These are phyloP conservation scores for Cylindrodendrum hubeiense DNA, from an alignment of 2,329 filamentous ascomycete species.

Conservation along the genomic window DNA sequence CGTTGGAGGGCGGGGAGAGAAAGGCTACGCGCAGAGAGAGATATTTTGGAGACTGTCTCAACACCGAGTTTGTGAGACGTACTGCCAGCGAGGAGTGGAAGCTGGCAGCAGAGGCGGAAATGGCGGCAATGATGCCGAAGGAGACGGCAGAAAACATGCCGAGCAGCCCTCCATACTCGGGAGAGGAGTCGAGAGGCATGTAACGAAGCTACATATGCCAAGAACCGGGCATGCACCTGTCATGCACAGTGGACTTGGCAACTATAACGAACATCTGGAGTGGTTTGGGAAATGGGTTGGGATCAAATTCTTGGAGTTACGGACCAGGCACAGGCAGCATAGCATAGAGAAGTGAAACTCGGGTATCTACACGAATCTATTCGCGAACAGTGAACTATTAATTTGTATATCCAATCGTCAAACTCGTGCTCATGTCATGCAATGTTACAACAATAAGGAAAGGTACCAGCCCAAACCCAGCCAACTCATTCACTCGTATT, in stretches of 20 bases:
- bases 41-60: slow-evolving; percentile 76
- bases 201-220: slow-evolving; percentile 7
- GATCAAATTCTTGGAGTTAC: slow-evolving; percentile 27
- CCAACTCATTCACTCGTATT: background rate
- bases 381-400: slow-evolving; percentile 21
- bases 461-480: slow-evolving; percentile 15
- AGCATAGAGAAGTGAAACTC: slow-evolving; percentile 20
- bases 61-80: slow-evolving; percentile 71
- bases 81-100: slow-evolving; percentile 67
- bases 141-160: slow-evolving; percentile 29
- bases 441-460: slow-evolving; percentile 12
- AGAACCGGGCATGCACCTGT: background rate
- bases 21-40: slow-evolving; percentile 75
- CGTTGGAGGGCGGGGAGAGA: slow-evolving; percentile 80
- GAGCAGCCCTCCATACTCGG: slow-evolving; percentile 33
- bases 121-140: slow-evolving; percentile 25
- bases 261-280: slow-evolving; percentile 21
- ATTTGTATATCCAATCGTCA: slow-evolving; percentile 7
- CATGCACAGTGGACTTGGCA: slow-evolving; percentile 14
- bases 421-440: slow-evolving; percentile 3
- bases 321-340: slow-evolving; percentile 8
- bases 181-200: slow-evolving; percentile 19
- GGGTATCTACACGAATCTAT: slow-evolving; percentile 2
- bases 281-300: slow-evolving; percentile 15
- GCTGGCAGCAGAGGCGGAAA: slow-evolving; percentile 41